Conservation (phyloP, 2,329 filamentous ascomycete species). For the Xylaria sp. region DNA sequence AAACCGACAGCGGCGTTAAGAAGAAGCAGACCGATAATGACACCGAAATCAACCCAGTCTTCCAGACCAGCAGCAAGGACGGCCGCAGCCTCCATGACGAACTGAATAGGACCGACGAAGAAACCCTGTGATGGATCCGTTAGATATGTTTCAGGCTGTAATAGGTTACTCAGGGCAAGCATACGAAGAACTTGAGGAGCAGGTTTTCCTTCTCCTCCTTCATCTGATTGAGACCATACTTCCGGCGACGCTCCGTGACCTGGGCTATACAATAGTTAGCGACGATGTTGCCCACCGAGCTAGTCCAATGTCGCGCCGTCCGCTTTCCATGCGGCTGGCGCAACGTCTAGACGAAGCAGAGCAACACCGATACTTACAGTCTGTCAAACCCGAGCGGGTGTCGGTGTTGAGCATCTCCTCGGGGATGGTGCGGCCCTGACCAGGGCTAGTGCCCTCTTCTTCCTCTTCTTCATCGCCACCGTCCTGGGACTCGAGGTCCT, state of each 20-base stretch:
- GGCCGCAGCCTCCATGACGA: conserved; percentile 91
- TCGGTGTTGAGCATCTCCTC: conserved; percentile 84
- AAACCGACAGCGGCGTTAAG: conserved; percentile 90
- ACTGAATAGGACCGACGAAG: conserved; percentile 90
- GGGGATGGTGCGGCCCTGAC: conserved; percentile 63
- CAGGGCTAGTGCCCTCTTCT: conserved; percentile 61
- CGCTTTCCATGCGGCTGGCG: conserved; percentile 56
- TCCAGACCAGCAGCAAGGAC: conserved; percentile 83
- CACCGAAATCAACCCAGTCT: conserved; percentile 94
- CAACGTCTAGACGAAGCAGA: conserved; percentile 36
- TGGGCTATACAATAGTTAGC: conserved; percentile 43
- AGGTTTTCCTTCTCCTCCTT: conserved; percentile 90
- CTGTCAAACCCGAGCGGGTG: conserved; percentile 75
- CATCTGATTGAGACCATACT: conserved; percentile 87
- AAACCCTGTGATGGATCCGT: conserved; percentile 59
- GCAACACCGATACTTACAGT: conserved; percentile 66
- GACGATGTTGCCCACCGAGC: background rate
- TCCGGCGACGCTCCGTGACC: conserved; percentile 60
- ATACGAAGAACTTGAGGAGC: conserved; percentile 77
- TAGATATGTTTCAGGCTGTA: background rate
- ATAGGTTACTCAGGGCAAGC: conserved; percentile 20
- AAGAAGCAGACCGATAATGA: conserved; percentile 83
- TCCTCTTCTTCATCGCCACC: conserved; percentile 74
- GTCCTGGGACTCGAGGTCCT: conserved; percentile 86
- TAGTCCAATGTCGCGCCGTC: background rate